Base-by-base conservation (phyloP, 2,329 filamentous ascomycete genomes). In the Sclerotinia sclerotiorum region DNA sequence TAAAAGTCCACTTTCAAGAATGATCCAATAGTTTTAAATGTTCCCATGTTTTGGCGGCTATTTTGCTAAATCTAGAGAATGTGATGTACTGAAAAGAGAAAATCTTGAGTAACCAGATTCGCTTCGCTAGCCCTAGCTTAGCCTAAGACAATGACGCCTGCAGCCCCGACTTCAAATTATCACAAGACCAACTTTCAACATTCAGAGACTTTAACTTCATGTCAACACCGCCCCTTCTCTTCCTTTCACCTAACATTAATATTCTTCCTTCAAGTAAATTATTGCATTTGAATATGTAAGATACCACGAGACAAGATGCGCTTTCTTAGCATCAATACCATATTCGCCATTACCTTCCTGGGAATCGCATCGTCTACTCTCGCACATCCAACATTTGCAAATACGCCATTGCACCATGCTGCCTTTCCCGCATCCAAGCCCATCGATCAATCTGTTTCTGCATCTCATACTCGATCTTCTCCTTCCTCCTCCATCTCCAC, bases 221-320 rank as follows among this genome's bases (percentile, higher is more conserved):
- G 3, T 61, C 27, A 57, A 44, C 35, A 32, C 24, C 24, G 2
- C 51, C 62, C 62, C 56, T 29, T 24, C 15, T 19, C 15, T 24
- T 15, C 24, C 21, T 39, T 27, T 63, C 2, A 42, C 17, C 29
- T 62, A 21, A 5, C 7, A 39, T 35, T 39, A 27, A 29, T 46
- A 5, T 46, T 5, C 11, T 32, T 32, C 24, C 27, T 55, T 29
- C 4, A 32, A 24, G 32, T 3, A 29, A 46, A 10, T n/a, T 8
- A 39, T 46, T 17, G 2, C 44, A 46, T 27, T 32, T 56, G 65
- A 72, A 71, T 69, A 74, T 75, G 72, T 74, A 69, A 75, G 19
- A 51, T 35, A 62, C 52, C n/a, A n/a, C 54, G 17, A 63, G 42
- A 44, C 69, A 74, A 70, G 68, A 76, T 76, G 75, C 73, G 69